Conservation (phyloP, 2,329 filamentous ascomycete species). For the Atkinsonella texensis region DNA sequence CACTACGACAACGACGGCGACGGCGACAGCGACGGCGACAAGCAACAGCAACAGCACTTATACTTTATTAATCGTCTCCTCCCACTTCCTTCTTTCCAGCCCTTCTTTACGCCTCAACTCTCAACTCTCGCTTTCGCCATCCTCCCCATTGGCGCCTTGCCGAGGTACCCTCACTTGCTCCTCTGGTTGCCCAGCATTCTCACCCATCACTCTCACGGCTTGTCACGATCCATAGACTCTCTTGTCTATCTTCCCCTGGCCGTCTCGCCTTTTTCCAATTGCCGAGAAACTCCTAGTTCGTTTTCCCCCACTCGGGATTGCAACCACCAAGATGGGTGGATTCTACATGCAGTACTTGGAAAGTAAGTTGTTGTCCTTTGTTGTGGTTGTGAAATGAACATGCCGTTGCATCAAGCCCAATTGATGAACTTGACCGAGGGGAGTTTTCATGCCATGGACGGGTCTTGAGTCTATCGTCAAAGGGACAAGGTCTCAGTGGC, state of each 20-base stretch:
- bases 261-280: constrained; percentile 1
- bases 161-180: neutral
- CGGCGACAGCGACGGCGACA: neutral
- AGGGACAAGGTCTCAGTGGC: neutral
- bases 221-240: constrained; percentile 9
- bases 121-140: constrained; percentile 15
- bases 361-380: constrained; percentile 43
- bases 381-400: neutral
- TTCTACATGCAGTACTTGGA: constrained; percentile 64
- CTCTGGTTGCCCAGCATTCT: neutral
- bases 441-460: too few species aligned
- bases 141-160: constrained; percentile 32
- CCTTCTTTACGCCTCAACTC: constrained; percentile 5
- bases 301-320: constrained; percentile 14
- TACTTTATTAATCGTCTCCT: constrained; percentile 6
- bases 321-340: constrained; percentile 40
- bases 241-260: constrained; percentile 6
- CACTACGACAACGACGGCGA: neutral
- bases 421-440: too few species aligned
- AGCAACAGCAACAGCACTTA: neutral
- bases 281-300: constrained; percentile 3
- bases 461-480: neutral
- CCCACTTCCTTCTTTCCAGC: constrained; percentile 1
- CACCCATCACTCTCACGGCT: neutral
- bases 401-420: too few species aligned